Percentiles rank a stretch among this genome's conserved stretches.
Conservation (phyloP, 441 rosid species). For the Omphalea diandra region DNA sequence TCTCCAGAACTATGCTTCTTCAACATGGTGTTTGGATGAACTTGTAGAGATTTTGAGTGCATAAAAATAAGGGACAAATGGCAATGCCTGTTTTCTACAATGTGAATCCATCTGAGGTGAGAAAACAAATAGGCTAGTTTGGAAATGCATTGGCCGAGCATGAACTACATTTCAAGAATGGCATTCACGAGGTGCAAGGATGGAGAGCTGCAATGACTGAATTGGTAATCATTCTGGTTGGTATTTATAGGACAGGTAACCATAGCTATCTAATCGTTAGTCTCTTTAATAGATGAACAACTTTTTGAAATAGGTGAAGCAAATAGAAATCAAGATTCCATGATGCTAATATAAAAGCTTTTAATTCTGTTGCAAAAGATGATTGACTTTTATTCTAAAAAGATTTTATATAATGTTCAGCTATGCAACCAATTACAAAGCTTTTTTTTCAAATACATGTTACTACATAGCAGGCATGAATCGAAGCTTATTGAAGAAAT, state of each 20-base stretch:
- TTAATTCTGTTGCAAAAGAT: too few relatives aligned
- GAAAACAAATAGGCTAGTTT: conserved; percentile 31
- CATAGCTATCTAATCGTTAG: too few relatives aligned
- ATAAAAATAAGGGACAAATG: conserved; percentile 4
- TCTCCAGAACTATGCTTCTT: conserved; percentile 39
- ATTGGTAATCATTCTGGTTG: conserved; percentile 36
- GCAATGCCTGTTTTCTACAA: conserved; percentile 40
- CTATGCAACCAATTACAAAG: too few relatives aligned
- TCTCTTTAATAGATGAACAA: too few relatives aligned
- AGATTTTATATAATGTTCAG: too few relatives aligned
- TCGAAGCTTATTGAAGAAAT: conserved; percentile 18
- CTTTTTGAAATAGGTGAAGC: too few relatives aligned
- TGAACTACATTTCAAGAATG: not conserved
- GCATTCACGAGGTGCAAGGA: conserved; percentile 10
- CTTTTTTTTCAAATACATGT: not conserved
- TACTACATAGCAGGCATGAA: conserved; percentile 16
- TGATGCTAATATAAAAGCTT: too few relatives aligned
- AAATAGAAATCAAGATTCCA: too few relatives aligned
- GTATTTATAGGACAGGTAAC: conserved; percentile 23
- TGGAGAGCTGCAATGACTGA: conserved; percentile 41
- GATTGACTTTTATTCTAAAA: too few relatives aligned
- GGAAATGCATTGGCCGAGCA: conserved; percentile 13
- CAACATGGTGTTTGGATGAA: conserved; percentile 26
- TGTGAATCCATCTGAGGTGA: conserved; percentile 35
- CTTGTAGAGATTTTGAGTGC: conserved; percentile 30